Evolutionary conservation across 805 yeast genomes (phyloP).

Genomic region (Barnettozyma wickerhamii): DNA sequence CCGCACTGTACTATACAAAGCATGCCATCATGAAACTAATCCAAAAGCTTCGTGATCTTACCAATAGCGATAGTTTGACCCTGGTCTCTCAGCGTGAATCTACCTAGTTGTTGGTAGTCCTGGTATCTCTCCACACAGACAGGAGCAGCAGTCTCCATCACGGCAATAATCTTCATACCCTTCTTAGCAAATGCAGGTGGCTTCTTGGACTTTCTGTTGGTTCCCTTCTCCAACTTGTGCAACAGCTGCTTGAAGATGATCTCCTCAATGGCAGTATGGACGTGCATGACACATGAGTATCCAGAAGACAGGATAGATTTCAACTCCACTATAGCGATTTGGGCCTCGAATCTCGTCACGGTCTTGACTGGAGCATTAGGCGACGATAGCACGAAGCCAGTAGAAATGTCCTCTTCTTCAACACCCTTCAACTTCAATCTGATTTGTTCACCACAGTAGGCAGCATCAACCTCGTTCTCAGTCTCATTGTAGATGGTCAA

Average conservation of each 20-base stretch:
- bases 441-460: slow-evolving; percentile 96
- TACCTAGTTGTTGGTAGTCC: slow-evolving; percentile 93
- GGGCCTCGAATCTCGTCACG: slow-evolving; percentile 89
- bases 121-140: slow-evolving; percentile 91
- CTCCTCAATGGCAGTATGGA: slow-evolving; percentile 98
- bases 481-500: slow-evolving; percentile 88
- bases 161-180: slow-evolving; percentile 97
- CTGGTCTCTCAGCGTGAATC: slow-evolving; percentile 98
- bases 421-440: slow-evolving; percentile 89
- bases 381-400: slow-evolving; percentile 90
- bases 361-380: slow-evolving; percentile 85
- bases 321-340: slow-evolving; percentile 94
- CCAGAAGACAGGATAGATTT: slow-evolving; percentile 94
- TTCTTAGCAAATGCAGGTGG: slow-evolving; percentile 98
- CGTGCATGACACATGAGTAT: slow-evolving; percentile 96
- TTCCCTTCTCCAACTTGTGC: slow-evolving; percentile 94
- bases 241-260: slow-evolving; percentile 75
- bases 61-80: slow-evolving; percentile 98
- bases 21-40: slow-evolving; percentile 20
- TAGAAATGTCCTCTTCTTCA: slow-evolving; percentile 92
- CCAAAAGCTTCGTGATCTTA: slow-evolving; percentile 85
- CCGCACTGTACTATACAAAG: not conserved
- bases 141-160: slow-evolving; percentile 78
- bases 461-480: slow-evolving; percentile 87
- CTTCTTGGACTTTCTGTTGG: slow-evolving; percentile 92